These are phyloP conservation scores for Paragyromitra xinjiangensis DNA, from an alignment of 495 filamentous ascomycete species.

Conservation along the genomic window DNA sequence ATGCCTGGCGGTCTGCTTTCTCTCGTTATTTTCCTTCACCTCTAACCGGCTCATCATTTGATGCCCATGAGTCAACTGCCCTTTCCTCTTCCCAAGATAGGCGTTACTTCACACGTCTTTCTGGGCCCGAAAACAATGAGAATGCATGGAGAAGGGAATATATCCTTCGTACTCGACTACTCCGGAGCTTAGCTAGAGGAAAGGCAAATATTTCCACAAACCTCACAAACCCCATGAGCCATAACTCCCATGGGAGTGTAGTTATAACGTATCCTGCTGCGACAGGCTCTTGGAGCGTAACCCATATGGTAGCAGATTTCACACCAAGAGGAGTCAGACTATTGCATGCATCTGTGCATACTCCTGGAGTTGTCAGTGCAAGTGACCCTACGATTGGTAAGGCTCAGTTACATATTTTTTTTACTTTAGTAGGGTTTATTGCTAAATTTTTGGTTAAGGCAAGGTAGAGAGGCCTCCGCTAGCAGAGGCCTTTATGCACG, in stretches of 20 bases:
- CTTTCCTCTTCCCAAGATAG: conserved; percentile 54
- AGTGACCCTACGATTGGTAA: conserved; percentile 56
- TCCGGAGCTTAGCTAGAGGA: conserved; percentile 49
- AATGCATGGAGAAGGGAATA: conserved; percentile 57
- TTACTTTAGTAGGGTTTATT: background rate
- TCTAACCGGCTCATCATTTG: background rate
- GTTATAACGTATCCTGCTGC: conserved; percentile 53
- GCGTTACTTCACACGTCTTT: conserved; percentile 56
- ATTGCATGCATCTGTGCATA: conserved; percentile 53
- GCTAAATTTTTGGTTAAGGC: conserved; percentile 40
- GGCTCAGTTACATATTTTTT: background rate
- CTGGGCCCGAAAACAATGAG: conserved; percentile 19
- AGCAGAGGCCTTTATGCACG: conserved; percentile 25
- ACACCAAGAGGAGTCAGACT: conserved; percentile 45
- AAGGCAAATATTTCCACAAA: conserved; percentile 38
- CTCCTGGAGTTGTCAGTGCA: conserved; percentile 42
- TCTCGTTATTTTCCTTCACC: conserved; percentile 55
- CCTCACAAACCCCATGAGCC: conserved; percentile 6
- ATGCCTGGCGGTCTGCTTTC: conserved; percentile 57
- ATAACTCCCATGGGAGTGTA: conserved; percentile 38
- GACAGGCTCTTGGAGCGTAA: conserved; percentile 51
- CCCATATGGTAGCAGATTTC: conserved; percentile 54
- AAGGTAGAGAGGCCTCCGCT: conserved; percentile 47
- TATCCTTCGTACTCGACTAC: conserved; percentile 55
- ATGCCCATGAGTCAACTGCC: conserved; percentile 30